Evolutionary conservation across 345 rosid genomes (phyloP).

Genomic region (Ceriops tagal): DNA sequence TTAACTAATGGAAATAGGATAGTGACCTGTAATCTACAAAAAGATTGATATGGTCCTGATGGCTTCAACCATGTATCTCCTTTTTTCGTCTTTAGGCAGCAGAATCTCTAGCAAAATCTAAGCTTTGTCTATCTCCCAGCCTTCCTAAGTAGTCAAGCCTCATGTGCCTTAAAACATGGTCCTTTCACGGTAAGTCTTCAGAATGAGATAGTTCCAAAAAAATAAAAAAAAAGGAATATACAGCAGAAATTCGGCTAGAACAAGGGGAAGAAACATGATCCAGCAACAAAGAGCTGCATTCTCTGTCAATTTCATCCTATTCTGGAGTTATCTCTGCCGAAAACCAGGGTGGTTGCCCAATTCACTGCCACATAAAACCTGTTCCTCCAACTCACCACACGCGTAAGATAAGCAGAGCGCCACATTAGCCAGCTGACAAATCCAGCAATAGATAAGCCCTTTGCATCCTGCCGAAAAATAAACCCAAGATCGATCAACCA

Average conservation of each 20-base stretch:
- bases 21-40: too few relatives aligned
- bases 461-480: constrained; percentile 39
- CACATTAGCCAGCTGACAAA: constrained; percentile 58
- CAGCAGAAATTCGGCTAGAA: not conserved
- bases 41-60: too few relatives aligned
- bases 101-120: too few relatives aligned
- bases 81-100: too few relatives aligned
- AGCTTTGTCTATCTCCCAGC: too few relatives aligned
- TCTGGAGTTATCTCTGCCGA: constrained; percentile 66
- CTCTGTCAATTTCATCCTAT: constrained; percentile 30
- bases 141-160: too few relatives aligned
- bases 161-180: too few relatives aligned
- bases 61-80: too few relatives aligned
- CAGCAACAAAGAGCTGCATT: not conserved
- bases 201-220: too few relatives aligned
- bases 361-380: constrained; percentile 64
- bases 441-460: constrained; percentile 57
- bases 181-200: too few relatives aligned
- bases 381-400: constrained; percentile 77
- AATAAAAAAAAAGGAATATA: too few relatives aligned
- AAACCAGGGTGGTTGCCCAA: constrained; percentile 74
- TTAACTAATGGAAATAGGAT: too few relatives aligned
- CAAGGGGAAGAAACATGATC: not conserved
- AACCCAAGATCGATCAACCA: not conserved
- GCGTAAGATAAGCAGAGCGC: constrained; percentile 70